Percentiles rank a stretch among this genome's conserved stretches.
Conservation (phyloP, 768 basidiomycete species). For the Guyanaporus albipodus region DNA sequence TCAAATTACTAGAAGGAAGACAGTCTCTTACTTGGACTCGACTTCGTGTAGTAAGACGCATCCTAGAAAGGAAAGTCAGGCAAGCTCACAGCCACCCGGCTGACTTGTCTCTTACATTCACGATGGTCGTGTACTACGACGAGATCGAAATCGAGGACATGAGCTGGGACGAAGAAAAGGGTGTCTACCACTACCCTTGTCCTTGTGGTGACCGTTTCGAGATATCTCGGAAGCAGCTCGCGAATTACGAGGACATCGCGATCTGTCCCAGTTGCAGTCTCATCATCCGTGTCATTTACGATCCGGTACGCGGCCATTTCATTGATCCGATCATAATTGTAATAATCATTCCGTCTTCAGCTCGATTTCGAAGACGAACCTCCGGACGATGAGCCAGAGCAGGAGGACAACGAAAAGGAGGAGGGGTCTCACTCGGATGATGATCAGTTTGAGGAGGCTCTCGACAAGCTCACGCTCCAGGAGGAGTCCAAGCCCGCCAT, state of each 20-base stretch:
- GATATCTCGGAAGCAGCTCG: conserved; percentile 80
- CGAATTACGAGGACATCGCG: conserved; percentile 89
- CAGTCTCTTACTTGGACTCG: no score
- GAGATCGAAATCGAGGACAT: conserved; percentile 98
- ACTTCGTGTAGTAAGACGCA: no score
- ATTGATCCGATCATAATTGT: neutral
- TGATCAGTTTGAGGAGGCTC: conserved; percentile 57
- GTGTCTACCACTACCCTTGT: conserved; percentile 93
- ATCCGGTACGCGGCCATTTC: conserved; percentile 64
- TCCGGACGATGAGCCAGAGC: conserved; percentile 42
- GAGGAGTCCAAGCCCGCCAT: conserved; percentile 10
- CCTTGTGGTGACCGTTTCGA: conserved; percentile 99
- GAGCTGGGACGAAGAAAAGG: conserved; percentile 78
- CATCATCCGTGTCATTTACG: conserved; percentile 88
- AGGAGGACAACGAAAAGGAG: conserved; percentile 27
- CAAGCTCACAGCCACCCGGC: no score
- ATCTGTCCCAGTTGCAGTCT: conserved; percentile 96
- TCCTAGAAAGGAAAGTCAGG: no score
- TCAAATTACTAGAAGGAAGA: no score
- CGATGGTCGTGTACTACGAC: conserved; percentile 88
- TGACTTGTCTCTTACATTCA: neutral
- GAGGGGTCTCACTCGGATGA: conserved; percentile 37
- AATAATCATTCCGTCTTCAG: conserved; percentile 34
- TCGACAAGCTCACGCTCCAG: conserved; percentile 51
- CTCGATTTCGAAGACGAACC: conserved; percentile 82